Evolutionary conservation across 1,139 yeast genomes (phyloP).

Genomic region (Geotrichum europaeum): DNA sequence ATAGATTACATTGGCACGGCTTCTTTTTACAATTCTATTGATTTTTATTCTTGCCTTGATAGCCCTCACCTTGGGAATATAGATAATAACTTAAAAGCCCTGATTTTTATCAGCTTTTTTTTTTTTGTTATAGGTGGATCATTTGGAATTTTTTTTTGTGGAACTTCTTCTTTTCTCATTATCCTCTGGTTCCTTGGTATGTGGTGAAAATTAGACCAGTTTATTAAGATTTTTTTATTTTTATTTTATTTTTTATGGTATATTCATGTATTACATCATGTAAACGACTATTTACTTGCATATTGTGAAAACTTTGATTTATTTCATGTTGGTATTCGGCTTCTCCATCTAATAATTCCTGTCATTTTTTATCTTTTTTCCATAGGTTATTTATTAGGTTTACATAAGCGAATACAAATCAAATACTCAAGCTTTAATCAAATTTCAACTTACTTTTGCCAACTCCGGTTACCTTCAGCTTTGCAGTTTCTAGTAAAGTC

Average conservation of each 20-base stretch:
- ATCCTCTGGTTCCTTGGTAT: slow-evolving; percentile 45
- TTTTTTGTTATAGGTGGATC: slow-evolving; percentile 52
- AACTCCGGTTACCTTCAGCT: no score
- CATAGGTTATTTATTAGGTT: no score
- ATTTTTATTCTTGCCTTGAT: slow-evolving; percentile 44
- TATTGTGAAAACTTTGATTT: slow-evolving; percentile 45
- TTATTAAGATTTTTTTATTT: slow-evolving; percentile 38
- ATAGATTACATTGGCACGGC: slow-evolving; percentile 49
- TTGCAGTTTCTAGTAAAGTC: no score
- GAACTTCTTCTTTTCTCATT: slow-evolving; percentile 43
- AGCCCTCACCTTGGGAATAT: slow-evolving; percentile 51
- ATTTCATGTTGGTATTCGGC: slow-evolving; percentile 52
- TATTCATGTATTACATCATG: slow-evolving; percentile 42
- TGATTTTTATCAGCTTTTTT: slow-evolving; percentile 48
- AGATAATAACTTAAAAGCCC: slow-evolving; percentile 48
- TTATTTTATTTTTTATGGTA: slow-evolving; percentile 40
- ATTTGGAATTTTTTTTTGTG: slow-evolving; percentile 40
- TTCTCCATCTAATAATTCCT: slow-evolving; percentile 50
- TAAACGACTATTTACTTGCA: slow-evolving; percentile 54
- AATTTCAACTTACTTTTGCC: no score
- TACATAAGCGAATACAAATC: no score
- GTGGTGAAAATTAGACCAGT: slow-evolving; percentile 39
- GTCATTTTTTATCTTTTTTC: slow-evolving; percentile 46
- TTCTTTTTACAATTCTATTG: slow-evolving; percentile 40
- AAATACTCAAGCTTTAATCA: no score